Evolutionary conservation across 495 filamentous ascomycete genomes (phyloP), one percentile per base, ranked within the genome.

Genomic region (Hamigera avellanea): DNA sequence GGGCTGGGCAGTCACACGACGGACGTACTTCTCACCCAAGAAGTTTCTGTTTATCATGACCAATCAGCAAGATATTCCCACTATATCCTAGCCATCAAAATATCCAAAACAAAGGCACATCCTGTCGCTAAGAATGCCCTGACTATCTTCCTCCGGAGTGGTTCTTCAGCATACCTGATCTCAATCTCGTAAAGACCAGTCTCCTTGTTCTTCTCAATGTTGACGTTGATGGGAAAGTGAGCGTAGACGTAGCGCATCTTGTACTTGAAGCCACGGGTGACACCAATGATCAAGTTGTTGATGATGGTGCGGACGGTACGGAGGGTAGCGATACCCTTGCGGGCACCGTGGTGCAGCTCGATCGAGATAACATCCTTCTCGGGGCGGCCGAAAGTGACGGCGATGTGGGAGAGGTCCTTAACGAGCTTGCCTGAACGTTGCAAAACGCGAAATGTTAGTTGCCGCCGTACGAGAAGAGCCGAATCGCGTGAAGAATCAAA

Each of bases 221-320:
- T 96, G 64, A 98, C 91, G 76, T 96, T 98, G 85, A 98, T 98
- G 62, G 91, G 91, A 62, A 98, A 98, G 78, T 98, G 91, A 53
- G 91, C 91, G 65, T 98, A 98, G 69, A 98, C 91, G 69, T 98
- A 98, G 49, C 91, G 84, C 91, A 98, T 96, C 83, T 96, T 98
- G 83, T 98, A 98, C 73, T 89, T 89, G 83, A 83, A 98, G 44
- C 91, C 91, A 71, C 83, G 88, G 58, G 93, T 98, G 43, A 98
- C 91, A 65, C 91, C 91, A 59, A 86, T 81, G 68, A 96, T 83
- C 64, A 98, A 53, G 80, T 98, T 98, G 76, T 91, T 83, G 74
- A 98, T 94, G 64, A 96, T 54, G 39, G 87, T 86, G 52, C 83
- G 83, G 78, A 98, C 91, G 53, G 91, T 98, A 53, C 91, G 89